Evolutionary conservation across 805 yeast genomes (phyloP).

Genomic region (fission yeast (Schizosaccharomyces pombe)): DNA sequence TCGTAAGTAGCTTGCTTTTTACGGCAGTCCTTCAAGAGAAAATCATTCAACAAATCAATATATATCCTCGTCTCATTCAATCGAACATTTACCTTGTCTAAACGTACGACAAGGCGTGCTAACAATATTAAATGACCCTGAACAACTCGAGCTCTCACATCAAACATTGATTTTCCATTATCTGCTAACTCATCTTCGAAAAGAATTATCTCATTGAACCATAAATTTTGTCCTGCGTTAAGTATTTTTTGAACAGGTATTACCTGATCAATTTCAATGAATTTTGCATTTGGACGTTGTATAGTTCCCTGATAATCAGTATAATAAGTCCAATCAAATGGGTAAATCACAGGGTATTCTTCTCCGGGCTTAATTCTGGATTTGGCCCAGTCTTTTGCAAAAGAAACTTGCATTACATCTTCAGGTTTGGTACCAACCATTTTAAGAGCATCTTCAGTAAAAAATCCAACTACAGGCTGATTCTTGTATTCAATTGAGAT

Average conservation of each 20-base stretch:
- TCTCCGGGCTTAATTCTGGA: conserved; percentile 9
- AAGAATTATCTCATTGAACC: conserved; percentile 68
- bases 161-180: conserved; percentile 65
- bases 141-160: conserved; percentile 75
- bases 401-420: conserved; percentile 42
- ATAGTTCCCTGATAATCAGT: conserved; percentile 43
- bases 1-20: conserved; percentile 37
- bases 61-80: conserved; percentile 67
- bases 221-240: conserved; percentile 18
- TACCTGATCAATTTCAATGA: conserved; percentile 28
- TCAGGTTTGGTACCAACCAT: conserved; percentile 29
- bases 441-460: conserved; percentile 59
- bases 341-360: conserved; percentile 33
- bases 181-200: conserved; percentile 94
- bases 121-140: conserved; percentile 48
- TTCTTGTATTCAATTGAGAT: conserved; percentile 27
- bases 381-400: conserved; percentile 58
- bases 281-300: too few relatives aligned
- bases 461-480: conserved; percentile 28
- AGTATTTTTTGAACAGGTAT: conserved; percentile 18
- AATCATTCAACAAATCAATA: conserved; percentile 44
- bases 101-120: conserved; percentile 59
- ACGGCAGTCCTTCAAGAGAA: conserved; percentile 55
- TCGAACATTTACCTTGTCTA: conserved; percentile 70
- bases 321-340: conserved; percentile 93